Evolutionary conservation across 2,329 filamentous ascomycete species (phyloP).

Genomic region (Penicillium brasilianum): DNA sequence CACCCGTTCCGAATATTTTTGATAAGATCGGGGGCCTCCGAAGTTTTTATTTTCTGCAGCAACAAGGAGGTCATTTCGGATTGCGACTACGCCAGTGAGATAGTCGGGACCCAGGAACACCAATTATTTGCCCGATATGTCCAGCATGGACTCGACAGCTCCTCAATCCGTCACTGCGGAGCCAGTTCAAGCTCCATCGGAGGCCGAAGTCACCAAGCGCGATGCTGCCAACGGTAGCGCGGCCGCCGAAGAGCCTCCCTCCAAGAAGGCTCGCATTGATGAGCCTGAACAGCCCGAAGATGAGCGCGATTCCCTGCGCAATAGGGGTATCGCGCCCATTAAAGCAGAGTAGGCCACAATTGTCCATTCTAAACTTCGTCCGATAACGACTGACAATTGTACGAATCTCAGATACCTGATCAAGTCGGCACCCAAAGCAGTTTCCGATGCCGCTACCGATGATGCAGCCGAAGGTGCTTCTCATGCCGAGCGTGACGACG

Average conservation of each 20-base stretch:
- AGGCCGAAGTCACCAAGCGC: conserved; percentile 28
- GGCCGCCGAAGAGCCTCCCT: conserved; percentile 50
- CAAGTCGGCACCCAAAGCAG: conserved; percentile 24
- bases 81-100: neutral
- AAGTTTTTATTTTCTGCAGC: neutral
- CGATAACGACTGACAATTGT: conserved; percentile 9
- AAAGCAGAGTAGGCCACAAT: conserved; percentile 64
- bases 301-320: conserved; percentile 38
- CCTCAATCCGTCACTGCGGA: conserved; percentile 13
- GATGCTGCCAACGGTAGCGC: conserved; percentile 31
- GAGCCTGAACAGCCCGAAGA: conserved; percentile 33
- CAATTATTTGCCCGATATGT: conserved; percentile 9
- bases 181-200: conserved; percentile 12
- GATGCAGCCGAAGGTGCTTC: conserved; percentile 65
- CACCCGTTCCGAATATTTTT: conserved; percentile 23
- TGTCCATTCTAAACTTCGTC: neutral
- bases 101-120: neutral
- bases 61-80: neutral
- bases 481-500: conserved; percentile 47
- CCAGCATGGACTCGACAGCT: conserved; percentile 10
- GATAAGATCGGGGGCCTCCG: conserved; percentile 16
- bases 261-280: conserved; percentile 66
- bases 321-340: conserved; percentile 69
- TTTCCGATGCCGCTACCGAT: conserved; percentile 52
- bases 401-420: conserved; percentile 39